Conservation (phyloP, 129 eudicot genomes). For the Chrysanthemum makinoi region DNA sequence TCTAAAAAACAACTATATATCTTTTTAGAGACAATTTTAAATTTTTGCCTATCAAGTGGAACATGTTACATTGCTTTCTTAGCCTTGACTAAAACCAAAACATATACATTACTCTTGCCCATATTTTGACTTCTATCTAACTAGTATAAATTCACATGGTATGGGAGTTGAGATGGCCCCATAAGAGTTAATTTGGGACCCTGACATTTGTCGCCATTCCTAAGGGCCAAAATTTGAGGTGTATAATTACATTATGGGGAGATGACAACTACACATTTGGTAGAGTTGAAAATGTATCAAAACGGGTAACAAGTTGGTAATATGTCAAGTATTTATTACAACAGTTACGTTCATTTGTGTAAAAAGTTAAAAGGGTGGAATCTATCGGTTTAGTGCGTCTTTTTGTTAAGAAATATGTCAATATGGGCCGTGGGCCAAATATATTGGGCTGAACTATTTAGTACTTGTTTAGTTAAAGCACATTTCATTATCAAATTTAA, state of each 20-base stretch:
- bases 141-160: constrained; percentile 22
- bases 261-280: background rate
- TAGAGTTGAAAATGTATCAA: background rate
- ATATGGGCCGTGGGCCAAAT: no score
- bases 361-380: background rate
- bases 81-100: constrained; percentile 35
- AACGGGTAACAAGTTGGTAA: background rate
- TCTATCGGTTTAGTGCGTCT: background rate
- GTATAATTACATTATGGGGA: constrained; percentile 12
- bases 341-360: background rate
- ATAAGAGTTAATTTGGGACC: constrained; percentile 28
- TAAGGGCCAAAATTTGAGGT: constrained; percentile 16
- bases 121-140: constrained; percentile 21
- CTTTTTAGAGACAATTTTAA: constrained; percentile 1
- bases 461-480: no score
- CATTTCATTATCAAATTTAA: no score
- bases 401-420: background rate
- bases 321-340: background rate
- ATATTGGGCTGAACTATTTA: no score
- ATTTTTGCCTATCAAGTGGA: constrained; percentile 23
- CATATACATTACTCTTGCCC: constrained; percentile 20
- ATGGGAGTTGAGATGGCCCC: constrained; percentile 24
- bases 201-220: constrained; percentile 23
- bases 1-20: background rate
- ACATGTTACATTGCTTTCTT: constrained; percentile 37